A percentile compares a stretch with the other conserved stretches of the same genome.
Evolutionary conservation across 2,329 filamentous ascomycete genomes (phyloP).

Genomic region (Penicillium sp.): DNA sequence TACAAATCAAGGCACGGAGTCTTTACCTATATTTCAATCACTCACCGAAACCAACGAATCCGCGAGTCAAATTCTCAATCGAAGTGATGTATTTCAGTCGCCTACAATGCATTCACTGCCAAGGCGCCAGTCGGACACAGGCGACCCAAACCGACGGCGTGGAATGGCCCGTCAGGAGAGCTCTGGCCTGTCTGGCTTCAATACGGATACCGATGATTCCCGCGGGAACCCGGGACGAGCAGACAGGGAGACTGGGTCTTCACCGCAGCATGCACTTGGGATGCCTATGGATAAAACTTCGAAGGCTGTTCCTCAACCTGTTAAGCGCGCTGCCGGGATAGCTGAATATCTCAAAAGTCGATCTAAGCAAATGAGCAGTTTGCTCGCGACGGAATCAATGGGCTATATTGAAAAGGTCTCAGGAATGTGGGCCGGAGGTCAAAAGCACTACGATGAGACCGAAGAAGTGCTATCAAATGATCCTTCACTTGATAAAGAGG

Average conservation of each 20-base stretch:
- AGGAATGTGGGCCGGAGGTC: conserved; percentile 90
- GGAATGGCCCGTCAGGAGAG: conserved; percentile 4
- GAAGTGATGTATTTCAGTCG: conserved; percentile 81
- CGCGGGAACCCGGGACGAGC: conserved; percentile 19
- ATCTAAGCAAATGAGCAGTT: conserved; percentile 71
- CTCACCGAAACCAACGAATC: conserved; percentile 70
- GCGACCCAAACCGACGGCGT: conserved; percentile 23
- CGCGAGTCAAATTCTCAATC: conserved; percentile 81
- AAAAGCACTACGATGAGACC: conserved; percentile 77
- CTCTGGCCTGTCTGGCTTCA: conserved; percentile 2
- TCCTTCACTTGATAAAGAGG: conserved; percentile 49
- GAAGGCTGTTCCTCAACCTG: conserved; percentile 63
- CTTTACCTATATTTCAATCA: conserved; percentile 62
- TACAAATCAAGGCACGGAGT: conserved; percentile 67
- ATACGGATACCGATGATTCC: conserved; percentile 9
- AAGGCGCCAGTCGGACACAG: conserved; percentile 23
- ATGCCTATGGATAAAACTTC: conserved; percentile 54
- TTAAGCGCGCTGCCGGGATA: conserved; percentile 76
- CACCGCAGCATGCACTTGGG: conserved; percentile 25
- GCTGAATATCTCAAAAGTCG: conserved; percentile 75
- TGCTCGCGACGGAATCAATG: conserved; percentile 86
- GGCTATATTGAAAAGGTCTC: conserved; percentile 95
- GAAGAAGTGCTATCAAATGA: conserved; percentile 64
- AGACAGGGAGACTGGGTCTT: conserved; percentile 18
- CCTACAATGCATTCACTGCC: conserved; percentile 55